Percentiles rank a stretch among this genome's conserved stretches.
Conservation (phyloP, 768 basidiomycete species). For the Krasilnikovozyma curviuscula region DNA sequence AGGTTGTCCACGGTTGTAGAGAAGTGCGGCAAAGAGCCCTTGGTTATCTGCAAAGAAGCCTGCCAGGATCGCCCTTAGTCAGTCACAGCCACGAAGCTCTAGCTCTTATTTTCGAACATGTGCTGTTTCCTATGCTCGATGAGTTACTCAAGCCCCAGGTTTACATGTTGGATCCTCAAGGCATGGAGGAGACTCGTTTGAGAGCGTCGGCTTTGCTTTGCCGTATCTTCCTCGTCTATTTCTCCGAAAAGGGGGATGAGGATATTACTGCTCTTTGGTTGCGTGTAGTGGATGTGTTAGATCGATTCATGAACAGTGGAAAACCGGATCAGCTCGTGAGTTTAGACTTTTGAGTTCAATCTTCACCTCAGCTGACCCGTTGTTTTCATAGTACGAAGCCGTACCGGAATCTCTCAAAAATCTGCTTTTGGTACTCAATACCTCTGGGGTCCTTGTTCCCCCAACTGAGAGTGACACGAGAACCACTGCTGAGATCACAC, state of each 20-base stretch:
- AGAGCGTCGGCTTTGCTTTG: conserved; percentile 76
- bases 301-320: conserved; percentile 70
- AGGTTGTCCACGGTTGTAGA: conserved; percentile 64
- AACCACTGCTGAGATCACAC: conserved; percentile 25
- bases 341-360: conserved; percentile 9
- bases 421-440: conserved; percentile 86
- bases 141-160: conserved; percentile 73
- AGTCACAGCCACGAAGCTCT: conserved; percentile 42
- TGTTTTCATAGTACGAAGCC: conserved; percentile 54
- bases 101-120: conserved; percentile 66
- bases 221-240: conserved; percentile 84
- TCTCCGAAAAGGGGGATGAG: conserved; percentile 16
- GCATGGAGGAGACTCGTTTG: conserved; percentile 77
- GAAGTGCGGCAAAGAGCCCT: conserved; percentile 68
- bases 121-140: conserved; percentile 78
- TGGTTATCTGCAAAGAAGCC: conserved; percentile 57
- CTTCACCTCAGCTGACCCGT: neutral
- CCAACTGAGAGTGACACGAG: conserved; percentile 29
- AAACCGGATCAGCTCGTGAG: conserved; percentile 69
- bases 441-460: conserved; percentile 61
- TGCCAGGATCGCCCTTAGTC: conserved; percentile 57
- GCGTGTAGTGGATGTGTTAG: conserved; percentile 68
- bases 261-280: conserved; percentile 56
- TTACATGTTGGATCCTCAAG: conserved; percentile 55
- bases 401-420: conserved; percentile 94